Percentiles rank a stretch among this genome's conserved stretches.
Conservation (phyloP, 1,284 basidiomycete species). For the Sporisorium graminicola region DNA sequence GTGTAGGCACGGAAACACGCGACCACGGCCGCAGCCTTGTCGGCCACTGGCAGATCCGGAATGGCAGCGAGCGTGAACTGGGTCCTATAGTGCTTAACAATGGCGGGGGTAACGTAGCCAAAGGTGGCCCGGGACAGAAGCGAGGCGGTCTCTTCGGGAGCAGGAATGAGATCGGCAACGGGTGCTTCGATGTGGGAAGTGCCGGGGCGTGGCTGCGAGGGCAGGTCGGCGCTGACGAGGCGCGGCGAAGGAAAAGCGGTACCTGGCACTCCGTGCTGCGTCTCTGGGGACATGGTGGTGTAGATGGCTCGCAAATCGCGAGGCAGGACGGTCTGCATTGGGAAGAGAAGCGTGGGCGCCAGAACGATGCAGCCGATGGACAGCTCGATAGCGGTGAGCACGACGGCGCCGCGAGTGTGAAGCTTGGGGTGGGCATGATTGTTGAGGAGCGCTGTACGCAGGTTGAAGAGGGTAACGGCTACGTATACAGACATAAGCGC, state of each 20-base stretch:
- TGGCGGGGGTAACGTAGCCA: constrained; percentile 66
- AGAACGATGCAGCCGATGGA: constrained; percentile 40
- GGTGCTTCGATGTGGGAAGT: constrained; percentile 8
- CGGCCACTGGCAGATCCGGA: constrained; percentile 73
- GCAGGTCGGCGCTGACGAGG: constrained; percentile 18
- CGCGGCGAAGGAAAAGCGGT: constrained; percentile 65
- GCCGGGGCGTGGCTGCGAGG: constrained; percentile 2
- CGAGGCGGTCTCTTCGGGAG: constrained; percentile 64
- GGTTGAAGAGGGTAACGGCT: constrained; percentile 55
- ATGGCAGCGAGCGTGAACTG: constrained; percentile 71
- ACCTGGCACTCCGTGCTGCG: constrained; percentile 50
- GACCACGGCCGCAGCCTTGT: constrained; percentile 71
- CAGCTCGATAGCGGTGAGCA: constrained; percentile 46
- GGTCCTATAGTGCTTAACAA: constrained; percentile 71
- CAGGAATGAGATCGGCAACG: constrained; percentile 44
- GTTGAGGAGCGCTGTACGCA: constrained; percentile 56
- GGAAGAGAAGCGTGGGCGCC: constrained; percentile 57
- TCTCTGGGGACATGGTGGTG: constrained; percentile 61
- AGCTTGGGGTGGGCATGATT: constrained; percentile 23
- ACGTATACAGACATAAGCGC: constrained; percentile 51
- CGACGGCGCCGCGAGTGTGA: constrained; percentile 25
- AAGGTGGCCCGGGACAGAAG: constrained; percentile 63
- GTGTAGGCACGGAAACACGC: constrained; percentile 62
- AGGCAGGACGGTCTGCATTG: constrained; percentile 53
- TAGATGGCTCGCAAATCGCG: constrained; percentile 61